Base-by-base conservation (phyloP, 805 yeast species). In the Ogataea pini region DNA sequence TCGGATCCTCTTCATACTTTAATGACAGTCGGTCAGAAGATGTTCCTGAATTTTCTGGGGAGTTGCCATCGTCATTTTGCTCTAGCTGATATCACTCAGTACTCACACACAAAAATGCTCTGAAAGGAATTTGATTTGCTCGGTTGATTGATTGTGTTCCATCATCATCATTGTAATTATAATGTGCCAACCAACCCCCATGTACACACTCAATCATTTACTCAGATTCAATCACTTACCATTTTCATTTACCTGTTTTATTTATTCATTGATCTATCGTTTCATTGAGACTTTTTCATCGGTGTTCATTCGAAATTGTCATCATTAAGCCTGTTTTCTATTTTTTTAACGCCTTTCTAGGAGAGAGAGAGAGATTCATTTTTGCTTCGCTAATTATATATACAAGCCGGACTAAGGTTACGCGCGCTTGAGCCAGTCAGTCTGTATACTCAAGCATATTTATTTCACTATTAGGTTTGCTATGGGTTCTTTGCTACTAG, bases 1-100 rank as follows among this genome's bases (percentile, higher is more conserved):
- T 52, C 44, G 65, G 63, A 12, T 56, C 67, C 12, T 44, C 58
- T 14, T 50, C 56, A 40, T 49, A 49, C 36, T 27, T 32, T 31
- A 17, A 42, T 31, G 34, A 34, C 17, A 28, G 44, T 22, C 49
- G 28, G 6, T 12, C 42, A 4, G 47, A 47, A 6, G 47, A 37
- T 10, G 3, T 37, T 13, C 20, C 44, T 14, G 50, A 38, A 12
- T 29, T 36, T 14, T 9, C 48, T 19, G 33, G 37, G 8, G 47
- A 47, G 31, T 20, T 42, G 12, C 36, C 31, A 9, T 37, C 46
- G 18, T 49, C 53, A 7, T 52, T 48, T 31, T 52, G 50, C 40
- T 39, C 44, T 24, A 49, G 52, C 41, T 48, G 43, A 48, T 25
- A 14, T 8, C 32, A 18, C 24, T 13, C 31, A 28, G 9, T 5